Evolutionary conservation across 306 rosid genomes (phyloP).

Genomic region (Ziziphus jujuba): DNA sequence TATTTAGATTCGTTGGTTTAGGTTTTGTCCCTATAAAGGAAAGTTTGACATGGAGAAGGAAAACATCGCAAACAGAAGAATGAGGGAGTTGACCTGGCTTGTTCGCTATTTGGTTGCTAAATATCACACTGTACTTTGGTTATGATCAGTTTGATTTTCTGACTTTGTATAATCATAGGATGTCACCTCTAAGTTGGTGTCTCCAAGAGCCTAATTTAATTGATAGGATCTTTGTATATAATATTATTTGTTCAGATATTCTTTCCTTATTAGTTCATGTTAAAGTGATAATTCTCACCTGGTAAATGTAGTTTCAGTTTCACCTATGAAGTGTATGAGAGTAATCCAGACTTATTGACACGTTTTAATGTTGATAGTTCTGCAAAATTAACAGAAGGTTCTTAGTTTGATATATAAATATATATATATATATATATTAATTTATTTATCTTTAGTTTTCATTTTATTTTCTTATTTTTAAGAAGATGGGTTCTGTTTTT

Average conservation of each 20-base stretch:
- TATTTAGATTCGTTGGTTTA: too few relatives aligned
- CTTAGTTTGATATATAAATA: not conserved
- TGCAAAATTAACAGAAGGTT: not conserved
- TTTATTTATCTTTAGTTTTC: not conserved
- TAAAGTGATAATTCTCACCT: not conserved
- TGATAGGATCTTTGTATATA: not conserved
- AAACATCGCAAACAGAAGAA: too few relatives aligned
- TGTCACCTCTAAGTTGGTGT: not conserved
- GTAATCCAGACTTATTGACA: not conserved
- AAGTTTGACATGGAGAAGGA: too few relatives aligned
- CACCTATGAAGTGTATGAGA: not conserved
- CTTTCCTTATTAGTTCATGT: not conserved
- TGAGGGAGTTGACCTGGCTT: too few relatives aligned
- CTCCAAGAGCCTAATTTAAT: not conserved
- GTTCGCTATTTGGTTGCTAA: not conserved
- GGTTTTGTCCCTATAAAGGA: too few relatives aligned
- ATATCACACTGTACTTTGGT: not conserved
- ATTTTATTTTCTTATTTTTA: slow-evolving; percentile 2
- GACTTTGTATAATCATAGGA: not conserved
- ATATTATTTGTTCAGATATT: not conserved
- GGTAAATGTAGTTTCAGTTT: not conserved
- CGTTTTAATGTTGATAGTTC: not conserved
- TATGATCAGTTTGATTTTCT: not conserved
- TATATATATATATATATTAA: not conserved
- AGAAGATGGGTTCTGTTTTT: not conserved